Evolutionary conservation across 108 stramenopile species (phyloP).

Genomic region (Skeletonema tropicum): DNA sequence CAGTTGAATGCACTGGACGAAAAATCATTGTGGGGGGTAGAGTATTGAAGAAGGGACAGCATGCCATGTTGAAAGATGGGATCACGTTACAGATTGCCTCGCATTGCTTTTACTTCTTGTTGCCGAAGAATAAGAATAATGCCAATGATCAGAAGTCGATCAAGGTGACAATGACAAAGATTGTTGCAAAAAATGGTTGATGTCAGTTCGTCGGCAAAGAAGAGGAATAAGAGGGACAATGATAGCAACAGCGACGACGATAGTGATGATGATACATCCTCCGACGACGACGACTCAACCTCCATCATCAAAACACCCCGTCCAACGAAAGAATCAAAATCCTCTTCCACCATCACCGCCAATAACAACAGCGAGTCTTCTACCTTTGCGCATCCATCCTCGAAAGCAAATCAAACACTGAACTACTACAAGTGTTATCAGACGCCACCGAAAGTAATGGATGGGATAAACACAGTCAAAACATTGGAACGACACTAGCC

Average conservation of each 20-base stretch:
- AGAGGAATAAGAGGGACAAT: not conserved
- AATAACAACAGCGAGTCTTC: not conserved
- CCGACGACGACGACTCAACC: constrained; percentile 2
- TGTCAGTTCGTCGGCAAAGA: not conserved
- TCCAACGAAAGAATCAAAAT: not conserved
- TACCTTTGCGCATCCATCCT: not conserved
- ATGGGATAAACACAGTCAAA: constrained; percentile 26
- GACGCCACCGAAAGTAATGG: not conserved
- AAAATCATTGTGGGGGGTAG: constrained; percentile 47
- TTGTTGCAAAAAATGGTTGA: not conserved
- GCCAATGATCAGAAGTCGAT: constrained; percentile 1
- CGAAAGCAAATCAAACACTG: constrained; percentile 12
- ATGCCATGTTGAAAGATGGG: constrained; percentile 26
- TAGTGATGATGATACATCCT: not conserved
- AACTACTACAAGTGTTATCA: constrained; percentile 7
- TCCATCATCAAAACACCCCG: constrained; percentile 1
- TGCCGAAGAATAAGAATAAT: constrained; percentile 12
- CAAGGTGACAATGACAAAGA: constrained; percentile 8
- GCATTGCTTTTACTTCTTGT: constrained; percentile 31
- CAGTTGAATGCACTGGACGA: constrained; percentile 69
- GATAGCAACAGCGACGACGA: not conserved
- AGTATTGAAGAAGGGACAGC: constrained; percentile 14
- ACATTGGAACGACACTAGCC: constrained; percentile 17
- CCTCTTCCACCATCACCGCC: too few species aligned
- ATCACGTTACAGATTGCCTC: constrained; percentile 16